Base-by-base conservation (phyloP, 1,139 yeast species). In the Pichia sp. region DNA sequence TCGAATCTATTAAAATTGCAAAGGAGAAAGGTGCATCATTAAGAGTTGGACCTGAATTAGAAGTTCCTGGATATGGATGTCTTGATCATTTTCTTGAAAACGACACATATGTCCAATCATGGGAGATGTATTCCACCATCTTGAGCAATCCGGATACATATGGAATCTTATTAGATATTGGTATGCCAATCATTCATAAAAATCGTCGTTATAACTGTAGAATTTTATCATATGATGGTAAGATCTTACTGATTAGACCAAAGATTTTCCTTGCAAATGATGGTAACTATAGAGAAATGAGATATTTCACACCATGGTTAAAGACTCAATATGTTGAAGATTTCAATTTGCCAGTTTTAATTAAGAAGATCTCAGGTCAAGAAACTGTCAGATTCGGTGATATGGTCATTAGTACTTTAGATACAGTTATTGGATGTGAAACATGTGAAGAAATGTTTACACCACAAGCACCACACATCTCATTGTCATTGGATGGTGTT, bases 401-500 rank as follows among this genome's bases (percentile, higher is more conserved):
- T 70, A 94, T 96, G 52, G 84, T 89, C 8, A 71, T 93, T 44
- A 80, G 85, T 49, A 86, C 96, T 0, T 66, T 81, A 52, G 97
- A 90, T 59, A 89, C 98, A 0, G 82, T 86, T 43, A 75, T 93
- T 52, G 99, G 99, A 12, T 89, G 91, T 47, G 99, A 93, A 67
- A 93, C 99, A 2, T 93, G 99, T 66, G 99, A 93, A 65, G 99
- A 93, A 67, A 73, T 93, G 50, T 93, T 93, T 67, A 93, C 99
- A 0, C 99, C 99, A 1, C 85, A 89, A 56, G 83, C 96, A 10
- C 99, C 99, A 3, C 97, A 93, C 65, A 87, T 93, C 51, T 80
- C 81, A 30, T 83, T 93, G 88, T 81, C 96, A 0, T 72, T 93
- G 35, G 97, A 90, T 66, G 99, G 99, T 42, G 96, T 91, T 15